A percentile compares a stretch with the other conserved stretches of the same genome.
Evolutionary conservation across 2,329 filamentous ascomycete species (phyloP).

Genomic region (Hymenoscyphus scutula): DNA sequence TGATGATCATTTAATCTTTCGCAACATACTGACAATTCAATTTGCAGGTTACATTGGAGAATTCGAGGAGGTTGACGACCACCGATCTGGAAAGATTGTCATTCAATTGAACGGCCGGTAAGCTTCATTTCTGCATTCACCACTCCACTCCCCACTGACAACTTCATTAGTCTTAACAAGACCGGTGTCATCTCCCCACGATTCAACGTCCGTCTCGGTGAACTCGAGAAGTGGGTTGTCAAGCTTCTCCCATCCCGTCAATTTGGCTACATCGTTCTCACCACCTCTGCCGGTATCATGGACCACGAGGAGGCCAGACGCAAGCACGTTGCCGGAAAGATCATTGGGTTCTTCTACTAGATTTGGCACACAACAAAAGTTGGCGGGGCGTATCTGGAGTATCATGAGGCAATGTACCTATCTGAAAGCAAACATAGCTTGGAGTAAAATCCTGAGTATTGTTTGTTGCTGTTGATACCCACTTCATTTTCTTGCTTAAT

Average conservation of each 20-base stretch:
- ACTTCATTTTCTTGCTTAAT: conserved; percentile 28
- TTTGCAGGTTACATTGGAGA: conserved; percentile 91
- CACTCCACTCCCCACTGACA: conserved; percentile 15
- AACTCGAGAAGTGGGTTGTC: conserved; percentile 99
- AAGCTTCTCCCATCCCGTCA: conserved; percentile 99
- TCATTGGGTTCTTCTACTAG: conserved; percentile 99
- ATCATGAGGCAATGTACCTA: conserved; percentile 35
- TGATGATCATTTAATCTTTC: conserved; percentile 89
- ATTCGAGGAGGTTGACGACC: conserved; percentile 99
- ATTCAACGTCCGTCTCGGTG: conserved; percentile 97
- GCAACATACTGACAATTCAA: conserved; percentile 72
- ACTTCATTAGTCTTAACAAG: conserved; percentile 73
- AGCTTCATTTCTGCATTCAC: conserved; percentile 24
- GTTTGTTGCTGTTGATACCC: conserved; percentile 28
- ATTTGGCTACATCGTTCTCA: conserved; percentile 99
- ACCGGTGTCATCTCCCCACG: conserved; percentile 98
- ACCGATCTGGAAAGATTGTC: conserved; percentile 99
- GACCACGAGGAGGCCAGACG: conserved; percentile 99
- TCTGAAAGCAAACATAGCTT: conserved; percentile 28
- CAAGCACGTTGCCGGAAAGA: conserved; percentile 99
- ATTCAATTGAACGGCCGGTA: conserved; percentile 97
- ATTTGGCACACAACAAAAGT: conserved; percentile 24
- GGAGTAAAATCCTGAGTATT: conserved; percentile 22
- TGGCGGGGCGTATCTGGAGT: conserved; percentile 29
- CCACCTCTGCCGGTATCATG: conserved; percentile 99